Evolutionary conservation across 2,329 filamentous ascomycete genomes (phyloP).

Genomic region (Fusarium sambucinum): DNA sequence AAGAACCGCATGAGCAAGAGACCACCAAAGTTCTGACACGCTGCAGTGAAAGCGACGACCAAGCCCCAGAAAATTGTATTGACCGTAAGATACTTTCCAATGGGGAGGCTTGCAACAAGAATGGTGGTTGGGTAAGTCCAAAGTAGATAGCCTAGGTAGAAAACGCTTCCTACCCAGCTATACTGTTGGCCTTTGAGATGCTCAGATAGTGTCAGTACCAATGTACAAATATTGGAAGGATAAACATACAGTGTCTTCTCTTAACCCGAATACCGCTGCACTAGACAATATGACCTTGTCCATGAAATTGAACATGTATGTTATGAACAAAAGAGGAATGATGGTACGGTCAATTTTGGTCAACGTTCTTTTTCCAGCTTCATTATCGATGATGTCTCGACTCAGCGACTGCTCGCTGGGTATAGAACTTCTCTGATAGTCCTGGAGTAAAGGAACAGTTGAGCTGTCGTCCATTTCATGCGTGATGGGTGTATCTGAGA

Average conservation of each 20-base stretch:
- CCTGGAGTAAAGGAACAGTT: constrained; percentile 22
- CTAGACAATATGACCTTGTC: constrained; percentile 70
- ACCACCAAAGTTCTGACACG: constrained; percentile 62
- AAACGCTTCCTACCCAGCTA: constrained; percentile 68
- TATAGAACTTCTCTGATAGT: background rate
- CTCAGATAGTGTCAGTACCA: constrained; percentile 14
- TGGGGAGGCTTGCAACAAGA: constrained; percentile 60
- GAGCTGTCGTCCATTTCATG: background rate
- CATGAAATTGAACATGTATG: constrained; percentile 71
- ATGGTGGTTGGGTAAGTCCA: constrained; percentile 64
- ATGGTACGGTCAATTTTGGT: constrained; percentile 68
- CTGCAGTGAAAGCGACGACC: constrained; percentile 59
- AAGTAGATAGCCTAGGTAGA: constrained; percentile 61
- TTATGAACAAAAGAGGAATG: constrained; percentile 68
- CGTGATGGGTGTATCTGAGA: background rate
- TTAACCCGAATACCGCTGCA: constrained; percentile 68
- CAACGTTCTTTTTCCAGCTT: constrained; percentile 55
- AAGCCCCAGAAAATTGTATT: constrained; percentile 65
- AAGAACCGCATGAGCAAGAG: constrained; percentile 65
- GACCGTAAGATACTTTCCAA: constrained; percentile 60
- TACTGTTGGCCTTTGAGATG: constrained; percentile 63
- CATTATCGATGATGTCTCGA: background rate
- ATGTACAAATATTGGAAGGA: fast-evolving
- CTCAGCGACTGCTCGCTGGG: background rate
- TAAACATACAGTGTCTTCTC: constrained; percentile 57